A percentile compares a stretch with the other conserved stretches of the same genome.
Evolutionary conservation across 2,329 filamentous ascomycete genomes (phyloP).

Genomic region (Sporothrix schenckii): DNA sequence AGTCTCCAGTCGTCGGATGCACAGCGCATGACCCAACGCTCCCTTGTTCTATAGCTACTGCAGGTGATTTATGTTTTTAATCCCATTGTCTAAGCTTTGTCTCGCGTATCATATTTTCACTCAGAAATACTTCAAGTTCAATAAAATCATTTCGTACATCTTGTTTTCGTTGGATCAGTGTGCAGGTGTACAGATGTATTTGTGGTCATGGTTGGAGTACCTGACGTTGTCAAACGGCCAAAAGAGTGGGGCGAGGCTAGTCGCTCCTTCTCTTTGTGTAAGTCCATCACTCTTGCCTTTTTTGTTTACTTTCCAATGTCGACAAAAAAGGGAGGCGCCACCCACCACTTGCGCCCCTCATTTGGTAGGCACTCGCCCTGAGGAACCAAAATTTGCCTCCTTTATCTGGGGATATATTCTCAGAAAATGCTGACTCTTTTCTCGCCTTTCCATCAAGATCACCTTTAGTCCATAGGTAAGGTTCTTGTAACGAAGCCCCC

Average conservation of each 20-base stretch:
- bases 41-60: not conserved
- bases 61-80: not conserved
- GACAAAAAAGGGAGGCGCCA: not conserved
- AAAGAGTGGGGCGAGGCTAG: not conserved
- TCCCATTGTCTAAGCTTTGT: not conserved
- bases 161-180: not conserved
- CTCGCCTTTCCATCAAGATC: not conserved
- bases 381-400: not conserved
- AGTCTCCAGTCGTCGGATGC: not conserved
- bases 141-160: not conserved
- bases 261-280: constrained; percentile 19
- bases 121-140: not conserved
- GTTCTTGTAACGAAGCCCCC: not conserved
- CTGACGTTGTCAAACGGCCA: not conserved
- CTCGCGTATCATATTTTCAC: not conserved
- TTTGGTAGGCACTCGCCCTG: not conserved
- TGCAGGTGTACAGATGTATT: not conserved
- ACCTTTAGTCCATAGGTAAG: not conserved
- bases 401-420: not conserved
- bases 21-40: not conserved
- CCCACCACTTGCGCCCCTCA: constrained; percentile 2
- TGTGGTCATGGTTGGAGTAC: not conserved
- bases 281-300: constrained; percentile 8
- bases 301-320: constrained; percentile 15
- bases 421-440: not conserved